Evolutionary conservation across 2,329 filamentous ascomycete genomes (phyloP).

Genomic region (Sclerotinia borealis): DNA sequence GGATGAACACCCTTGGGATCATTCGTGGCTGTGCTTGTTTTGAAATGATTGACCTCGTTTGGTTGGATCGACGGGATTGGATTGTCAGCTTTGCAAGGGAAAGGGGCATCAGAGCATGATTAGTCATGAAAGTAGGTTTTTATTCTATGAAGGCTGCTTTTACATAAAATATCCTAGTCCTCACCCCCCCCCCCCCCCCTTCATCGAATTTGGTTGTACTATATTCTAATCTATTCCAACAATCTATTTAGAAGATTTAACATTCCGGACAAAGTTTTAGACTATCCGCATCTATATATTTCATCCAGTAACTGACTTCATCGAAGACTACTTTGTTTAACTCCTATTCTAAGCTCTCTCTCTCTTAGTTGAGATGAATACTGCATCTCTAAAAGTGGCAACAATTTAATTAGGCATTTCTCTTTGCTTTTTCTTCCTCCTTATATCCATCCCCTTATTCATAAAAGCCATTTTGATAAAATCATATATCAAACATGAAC

Average conservation of each 20-base stretch:
- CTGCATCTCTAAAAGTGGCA: neutral
- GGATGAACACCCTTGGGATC: neutral
- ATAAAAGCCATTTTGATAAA: neutral
- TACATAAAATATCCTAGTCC: neutral
- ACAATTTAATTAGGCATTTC: neutral
- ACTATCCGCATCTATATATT: neutral
- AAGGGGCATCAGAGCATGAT: neutral
- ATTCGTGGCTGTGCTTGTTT: conserved; percentile 11
- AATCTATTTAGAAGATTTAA: neutral
- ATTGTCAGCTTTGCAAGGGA: neutral
- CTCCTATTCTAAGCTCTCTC: neutral
- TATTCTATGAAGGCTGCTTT: neutral
- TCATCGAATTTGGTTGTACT: neutral
- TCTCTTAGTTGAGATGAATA: no score
- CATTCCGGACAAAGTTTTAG: neutral
- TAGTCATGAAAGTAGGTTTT: neutral
- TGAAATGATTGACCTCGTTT: neutral
- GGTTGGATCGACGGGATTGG: neutral
- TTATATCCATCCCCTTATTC: neutral
- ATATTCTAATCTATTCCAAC: neutral
- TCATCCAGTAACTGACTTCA: neutral
- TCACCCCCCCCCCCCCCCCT: neutral
- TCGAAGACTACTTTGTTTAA: neutral
- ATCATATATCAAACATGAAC: neutral
- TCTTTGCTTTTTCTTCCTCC: neutral